A percentile compares a stretch with the other conserved stretches of the same genome.
Conservation (phyloP, 805 yeast genomes). For the Wickerhamiella sorbophila region DNA sequence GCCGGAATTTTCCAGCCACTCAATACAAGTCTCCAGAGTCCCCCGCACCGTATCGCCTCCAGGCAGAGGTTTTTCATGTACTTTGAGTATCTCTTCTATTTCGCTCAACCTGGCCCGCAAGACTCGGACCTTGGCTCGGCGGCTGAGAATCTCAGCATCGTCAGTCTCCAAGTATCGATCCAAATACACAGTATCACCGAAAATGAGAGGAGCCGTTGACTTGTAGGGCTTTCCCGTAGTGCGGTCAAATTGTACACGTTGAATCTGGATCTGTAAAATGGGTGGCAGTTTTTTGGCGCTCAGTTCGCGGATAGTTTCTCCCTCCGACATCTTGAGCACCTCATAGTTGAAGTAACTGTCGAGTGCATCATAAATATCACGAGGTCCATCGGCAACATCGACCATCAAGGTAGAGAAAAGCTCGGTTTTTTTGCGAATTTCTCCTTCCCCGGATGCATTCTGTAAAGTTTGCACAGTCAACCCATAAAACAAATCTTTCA, state of each 20-base stretch:
- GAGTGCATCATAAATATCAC: constrained; percentile 77
- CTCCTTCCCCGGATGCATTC: constrained; percentile 22
- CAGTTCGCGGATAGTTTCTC: constrained; percentile 57
- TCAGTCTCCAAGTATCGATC: constrained; percentile 69
- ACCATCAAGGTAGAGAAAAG: constrained; percentile 70
- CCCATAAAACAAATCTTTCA: constrained; percentile 74
- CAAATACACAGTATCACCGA: constrained; percentile 62
- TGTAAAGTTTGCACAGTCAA: constrained; percentile 61
- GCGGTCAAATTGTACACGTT: constrained; percentile 81
- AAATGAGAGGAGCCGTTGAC: constrained; percentile 67
- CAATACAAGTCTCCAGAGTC: constrained; percentile 31
- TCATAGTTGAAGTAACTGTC: constrained; percentile 74
- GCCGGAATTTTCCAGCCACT: constrained; percentile 1
- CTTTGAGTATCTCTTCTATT: constrained; percentile 9
- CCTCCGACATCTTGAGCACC: constrained; percentile 48
- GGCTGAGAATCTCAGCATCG: constrained; percentile 33
- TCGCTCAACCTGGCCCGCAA: constrained; percentile 35
- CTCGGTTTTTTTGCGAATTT: constrained; percentile 45
- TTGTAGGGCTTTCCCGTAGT: constrained; percentile 62
- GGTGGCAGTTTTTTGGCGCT: constrained; percentile 62
- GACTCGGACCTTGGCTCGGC: constrained; percentile 39
- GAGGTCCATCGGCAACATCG: constrained; percentile 78
- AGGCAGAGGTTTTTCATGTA: constrained; percentile 6
- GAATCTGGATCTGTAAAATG: constrained; percentile 81
- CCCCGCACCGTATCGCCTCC: constrained; percentile 37